phyloP scores from a whole-genome alignment of 108 stramenopile species.

The Conticribra guillardii region DNA sequence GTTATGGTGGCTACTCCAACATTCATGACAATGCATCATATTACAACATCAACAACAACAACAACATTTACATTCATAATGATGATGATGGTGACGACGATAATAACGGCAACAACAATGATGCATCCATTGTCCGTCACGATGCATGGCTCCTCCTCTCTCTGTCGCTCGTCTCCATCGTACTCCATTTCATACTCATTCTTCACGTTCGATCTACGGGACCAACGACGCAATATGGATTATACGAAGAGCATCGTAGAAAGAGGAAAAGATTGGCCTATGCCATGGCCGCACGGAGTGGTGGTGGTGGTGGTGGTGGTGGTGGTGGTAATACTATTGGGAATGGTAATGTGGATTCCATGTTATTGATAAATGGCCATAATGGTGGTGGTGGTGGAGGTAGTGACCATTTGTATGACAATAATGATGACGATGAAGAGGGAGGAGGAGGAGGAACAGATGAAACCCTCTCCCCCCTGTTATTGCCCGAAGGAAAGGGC shows the following conservation, averaged over 20 bases:
- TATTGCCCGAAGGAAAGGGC: constrained; percentile 34
- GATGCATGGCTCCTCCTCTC: constrained; percentile 63
- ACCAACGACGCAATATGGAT: constrained; percentile 51
- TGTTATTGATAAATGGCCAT: no score
- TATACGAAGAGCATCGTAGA: constrained; percentile 28
- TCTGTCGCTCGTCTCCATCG: constrained; percentile 54
- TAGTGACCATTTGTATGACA: constrained; percentile 15
- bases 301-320: constrained; percentile 15
- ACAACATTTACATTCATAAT: constrained; percentile 10
- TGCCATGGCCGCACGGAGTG: constrained; percentile 35
- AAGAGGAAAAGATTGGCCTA: constrained; percentile 51
- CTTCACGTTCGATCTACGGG: constrained; percentile 82
- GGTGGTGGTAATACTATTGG: constrained; percentile 5
- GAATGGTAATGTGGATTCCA: constrained; percentile 9
- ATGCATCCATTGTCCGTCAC: background rate
- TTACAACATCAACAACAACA: background rate
- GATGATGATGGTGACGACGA: constrained; percentile 7
- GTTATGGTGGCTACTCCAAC: constrained; percentile 2
- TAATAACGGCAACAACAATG: constrained; percentile 7
- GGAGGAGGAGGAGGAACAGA: constrained; percentile 24
- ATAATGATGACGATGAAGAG: constrained; percentile 22
- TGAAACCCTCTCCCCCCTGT: constrained; percentile 29
- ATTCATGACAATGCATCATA: constrained; percentile 6
- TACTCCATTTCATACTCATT: constrained; percentile 76
- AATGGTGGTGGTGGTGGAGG: constrained; percentile 24